A percentile compares a stretch with the other conserved stretches of the same genome.
These are phyloP conservation scores for Flaveria robusta DNA, from an alignment of 129 eudicot genomes.

Conservation along the genomic window DNA sequence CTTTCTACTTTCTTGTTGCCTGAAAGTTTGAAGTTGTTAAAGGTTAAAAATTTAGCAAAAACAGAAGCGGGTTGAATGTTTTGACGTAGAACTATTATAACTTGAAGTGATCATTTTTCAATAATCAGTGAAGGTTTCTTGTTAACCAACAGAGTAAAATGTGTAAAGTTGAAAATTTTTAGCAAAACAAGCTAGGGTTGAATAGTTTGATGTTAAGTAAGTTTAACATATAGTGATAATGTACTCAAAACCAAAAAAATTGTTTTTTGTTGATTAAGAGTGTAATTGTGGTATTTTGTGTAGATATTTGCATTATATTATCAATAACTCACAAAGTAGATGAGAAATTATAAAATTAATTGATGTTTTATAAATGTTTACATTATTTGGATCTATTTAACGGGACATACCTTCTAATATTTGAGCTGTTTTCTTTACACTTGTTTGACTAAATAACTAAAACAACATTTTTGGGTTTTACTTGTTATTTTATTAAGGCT, in stretches of 20 bases:
- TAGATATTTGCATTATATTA: background rate
- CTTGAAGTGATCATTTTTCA: background rate
- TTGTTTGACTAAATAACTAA: background rate
- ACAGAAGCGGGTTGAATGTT: background rate
- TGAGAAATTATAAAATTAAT: background rate
- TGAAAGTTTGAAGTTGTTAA: background rate
- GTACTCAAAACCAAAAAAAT: background rate
- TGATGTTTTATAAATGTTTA: background rate
- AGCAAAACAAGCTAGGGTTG: background rate
- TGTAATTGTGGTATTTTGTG: background rate
- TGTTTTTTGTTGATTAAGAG: background rate
- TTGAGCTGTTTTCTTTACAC: background rate
- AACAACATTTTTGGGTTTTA: background rate
- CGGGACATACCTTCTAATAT: background rate
- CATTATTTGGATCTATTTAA: background rate
- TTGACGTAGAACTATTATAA: background rate
- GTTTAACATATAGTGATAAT: background rate
- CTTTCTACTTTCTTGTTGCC: background rate
- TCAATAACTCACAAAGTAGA: background rate
- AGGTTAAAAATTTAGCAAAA: background rate
- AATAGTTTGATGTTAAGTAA: background rate
- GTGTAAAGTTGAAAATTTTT: background rate
- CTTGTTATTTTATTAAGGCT: slow-evolving; percentile 42
- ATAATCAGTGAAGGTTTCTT: too few relatives aligned
- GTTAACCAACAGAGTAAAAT: background rate